Conservation (phyloP, 495 filamentous ascomycete species). For the Trichoderma reesei region DNA sequence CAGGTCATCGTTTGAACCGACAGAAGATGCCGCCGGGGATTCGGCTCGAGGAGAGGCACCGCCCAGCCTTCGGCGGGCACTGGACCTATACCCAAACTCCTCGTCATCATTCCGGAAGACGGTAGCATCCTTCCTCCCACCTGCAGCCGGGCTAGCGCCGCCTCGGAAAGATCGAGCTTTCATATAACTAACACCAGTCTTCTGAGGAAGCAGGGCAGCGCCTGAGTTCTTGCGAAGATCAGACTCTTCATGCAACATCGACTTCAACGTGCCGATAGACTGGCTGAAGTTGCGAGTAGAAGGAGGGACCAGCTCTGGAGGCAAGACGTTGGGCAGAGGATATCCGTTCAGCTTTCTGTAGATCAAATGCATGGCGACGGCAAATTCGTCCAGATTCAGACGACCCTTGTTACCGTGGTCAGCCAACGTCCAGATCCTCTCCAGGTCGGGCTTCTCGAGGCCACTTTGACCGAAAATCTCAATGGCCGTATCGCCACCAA, state of each 20-base stretch:
- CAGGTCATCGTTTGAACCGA: constrained; percentile 64
- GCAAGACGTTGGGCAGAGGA: constrained; percentile 81
- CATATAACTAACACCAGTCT: constrained; percentile 94
- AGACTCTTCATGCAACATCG: constrained; percentile 82
- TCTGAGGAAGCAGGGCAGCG: constrained; percentile 80
- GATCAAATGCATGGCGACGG: constrained; percentile 98
- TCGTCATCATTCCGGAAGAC: constrained; percentile 95
- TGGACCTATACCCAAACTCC: constrained; percentile 82
- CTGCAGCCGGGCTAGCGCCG: constrained; percentile 30
- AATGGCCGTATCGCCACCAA: constrained; percentile 87
- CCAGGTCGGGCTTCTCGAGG: constrained; percentile 76
- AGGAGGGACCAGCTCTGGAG: constrained; percentile 88
- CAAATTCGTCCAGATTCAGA: constrained; percentile 95
- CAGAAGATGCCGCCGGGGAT: constrained; percentile 54
- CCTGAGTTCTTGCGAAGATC: constrained; percentile 73
- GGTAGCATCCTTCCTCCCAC: constrained; percentile 80
- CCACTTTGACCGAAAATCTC: constrained; percentile 98
- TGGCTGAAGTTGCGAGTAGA: constrained; percentile 91
- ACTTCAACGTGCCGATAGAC: constrained; percentile 87
- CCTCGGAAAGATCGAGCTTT: constrained; percentile 88
- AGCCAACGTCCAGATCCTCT: constrained; percentile 89
- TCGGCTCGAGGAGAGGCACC: constrained; percentile 64
- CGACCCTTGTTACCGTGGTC: constrained; percentile 89
- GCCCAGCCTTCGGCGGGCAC: constrained; percentile 78
- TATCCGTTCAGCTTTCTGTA: constrained; percentile 95